Conservation (phyloP, 208 protist genomes). For the Trypanosoma theileri region DNA sequence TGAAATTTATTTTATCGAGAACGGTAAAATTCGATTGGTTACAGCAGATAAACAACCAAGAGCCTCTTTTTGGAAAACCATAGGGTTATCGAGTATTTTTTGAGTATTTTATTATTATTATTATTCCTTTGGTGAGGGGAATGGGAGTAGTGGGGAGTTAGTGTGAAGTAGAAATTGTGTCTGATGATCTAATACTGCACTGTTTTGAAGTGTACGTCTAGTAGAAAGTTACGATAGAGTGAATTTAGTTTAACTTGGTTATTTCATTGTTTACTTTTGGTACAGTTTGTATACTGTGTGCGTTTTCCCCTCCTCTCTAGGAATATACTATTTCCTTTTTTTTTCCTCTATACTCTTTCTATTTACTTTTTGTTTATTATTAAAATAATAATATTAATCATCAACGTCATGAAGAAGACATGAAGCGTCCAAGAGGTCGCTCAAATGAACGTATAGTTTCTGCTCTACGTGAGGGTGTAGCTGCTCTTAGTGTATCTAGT, state of each 20-base stretch:
- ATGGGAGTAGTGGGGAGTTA: no score
- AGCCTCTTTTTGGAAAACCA: slow-evolving; percentile 48
- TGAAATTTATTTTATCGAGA: slow-evolving; percentile 84
- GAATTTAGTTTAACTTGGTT: no score
- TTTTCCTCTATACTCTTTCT: background rate
- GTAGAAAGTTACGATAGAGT: no score
- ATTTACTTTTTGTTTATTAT: background rate
- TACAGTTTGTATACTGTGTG: no score
- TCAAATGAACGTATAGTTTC: slow-evolving; percentile 1
- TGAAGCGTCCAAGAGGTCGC: slow-evolving; percentile 22
- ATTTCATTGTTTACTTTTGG: no score
- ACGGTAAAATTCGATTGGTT: slow-evolving; percentile 75
- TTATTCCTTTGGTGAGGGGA: background rate
- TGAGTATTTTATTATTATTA: background rate
- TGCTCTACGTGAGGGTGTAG: slow-evolving; percentile 54
- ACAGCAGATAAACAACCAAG: slow-evolving; percentile 67
- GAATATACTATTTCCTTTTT: slow-evolving; percentile 5
- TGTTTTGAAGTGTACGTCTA: no score
- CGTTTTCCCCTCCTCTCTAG: no score
- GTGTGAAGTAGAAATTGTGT: no score
- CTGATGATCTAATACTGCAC: no score
- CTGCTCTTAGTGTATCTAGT: slow-evolving; percentile 74
- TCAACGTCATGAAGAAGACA: background rate
- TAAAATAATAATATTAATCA: background rate
- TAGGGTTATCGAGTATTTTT: slow-evolving; percentile 30